Percentiles rank a stretch among this genome's conserved stretches.
These are phyloP conservation scores for Fistulinella prunicolor DNA, from an alignment of 768 basidiomycete genomes.

Conservation along the genomic window DNA sequence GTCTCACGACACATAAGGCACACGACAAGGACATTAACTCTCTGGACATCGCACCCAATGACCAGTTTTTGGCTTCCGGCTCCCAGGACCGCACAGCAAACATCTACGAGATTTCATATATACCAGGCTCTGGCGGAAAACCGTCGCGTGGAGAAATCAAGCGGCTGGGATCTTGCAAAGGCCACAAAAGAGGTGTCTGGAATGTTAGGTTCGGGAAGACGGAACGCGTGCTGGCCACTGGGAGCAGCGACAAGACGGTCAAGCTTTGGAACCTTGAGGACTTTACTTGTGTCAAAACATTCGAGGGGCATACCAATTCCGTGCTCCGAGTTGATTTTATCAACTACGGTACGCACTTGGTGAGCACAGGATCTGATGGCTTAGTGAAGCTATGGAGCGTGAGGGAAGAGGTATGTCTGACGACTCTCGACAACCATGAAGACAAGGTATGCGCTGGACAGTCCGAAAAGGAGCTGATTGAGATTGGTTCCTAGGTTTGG, in stretches of 20 bases:
- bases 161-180: slow-evolving; percentile 84
- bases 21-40: slow-evolving; percentile 99
- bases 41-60: slow-evolving; percentile 88
- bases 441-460: slow-evolving; percentile 68
- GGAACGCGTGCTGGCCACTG: slow-evolving; percentile 86
- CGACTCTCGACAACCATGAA: slow-evolving; percentile 95
- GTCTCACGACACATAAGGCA: slow-evolving; percentile 82
- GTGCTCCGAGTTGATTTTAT: slow-evolving; percentile 92
- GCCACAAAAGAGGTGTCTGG: slow-evolving; percentile 98
- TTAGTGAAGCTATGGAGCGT: slow-evolving; percentile 96
- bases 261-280: slow-evolving; percentile 94
- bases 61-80: slow-evolving; percentile 83
- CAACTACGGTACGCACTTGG: slow-evolving; percentile 77
- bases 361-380: slow-evolving; percentile 91
- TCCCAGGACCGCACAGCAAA: slow-evolving; percentile 96
- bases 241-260: slow-evolving; percentile 93
- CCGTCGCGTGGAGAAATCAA: slow-evolving; percentile 66
- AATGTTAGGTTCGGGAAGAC: slow-evolving; percentile 81
- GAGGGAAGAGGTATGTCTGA: slow-evolving; percentile 78
- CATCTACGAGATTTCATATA: slow-evolving; percentile 74
- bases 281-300: slow-evolving; percentile 91
- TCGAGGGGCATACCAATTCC: slow-evolving; percentile 98
- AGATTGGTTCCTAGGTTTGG: slow-evolving; percentile 73
- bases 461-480: not conserved
- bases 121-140: slow-evolving; percentile 35